phyloP scores from a whole-genome alignment of 2,329 filamentous ascomycete genomes.

The Ploettnerulaceae sp. region DNA sequence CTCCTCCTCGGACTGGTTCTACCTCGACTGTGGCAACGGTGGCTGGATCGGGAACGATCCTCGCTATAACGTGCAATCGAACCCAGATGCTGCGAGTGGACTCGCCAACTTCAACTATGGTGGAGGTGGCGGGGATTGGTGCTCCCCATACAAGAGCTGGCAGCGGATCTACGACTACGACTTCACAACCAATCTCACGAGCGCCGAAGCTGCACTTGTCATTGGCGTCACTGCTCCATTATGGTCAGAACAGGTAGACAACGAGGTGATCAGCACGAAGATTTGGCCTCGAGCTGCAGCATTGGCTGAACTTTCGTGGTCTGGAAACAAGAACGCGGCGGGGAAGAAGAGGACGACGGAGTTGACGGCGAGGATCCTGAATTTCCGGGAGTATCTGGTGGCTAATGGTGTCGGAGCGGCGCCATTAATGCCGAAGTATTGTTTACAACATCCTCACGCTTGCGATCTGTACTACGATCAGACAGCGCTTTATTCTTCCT shows the following conservation, averaged over 20 bases:
- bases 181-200: constrained; percentile 58
- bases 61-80: constrained; percentile 49
- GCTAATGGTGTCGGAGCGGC: constrained; percentile 48
- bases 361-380: constrained; percentile 51
- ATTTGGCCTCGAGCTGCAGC: constrained; percentile 72
- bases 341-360: constrained; percentile 61
- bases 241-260: constrained; percentile 74
- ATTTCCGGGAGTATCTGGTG: constrained; percentile 55
- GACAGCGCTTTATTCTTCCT: constrained; percentile 26
- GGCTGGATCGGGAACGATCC: constrained; percentile 63
- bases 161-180: constrained; percentile 74
- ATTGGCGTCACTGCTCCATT: constrained; percentile 76
- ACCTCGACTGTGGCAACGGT: constrained; percentile 75
- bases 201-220: constrained; percentile 58
- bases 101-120: constrained; percentile 41
- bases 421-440: constrained; percentile 52
- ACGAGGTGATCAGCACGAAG: constrained; percentile 64
- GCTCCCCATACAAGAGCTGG: constrained; percentile 75
- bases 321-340: constrained; percentile 54
- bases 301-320: constrained; percentile 72
- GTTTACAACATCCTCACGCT: constrained; percentile 51
- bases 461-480: constrained; percentile 53
- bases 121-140: constrained; percentile 75
- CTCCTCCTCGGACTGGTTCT: constrained; percentile 73
- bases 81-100: constrained; percentile 58